A percentile compares a stretch with the other conserved stretches of the same genome.
Evolutionary conservation across 2,329 filamentous ascomycete species (phyloP).

Genomic region (Cadophora malorum): DNA sequence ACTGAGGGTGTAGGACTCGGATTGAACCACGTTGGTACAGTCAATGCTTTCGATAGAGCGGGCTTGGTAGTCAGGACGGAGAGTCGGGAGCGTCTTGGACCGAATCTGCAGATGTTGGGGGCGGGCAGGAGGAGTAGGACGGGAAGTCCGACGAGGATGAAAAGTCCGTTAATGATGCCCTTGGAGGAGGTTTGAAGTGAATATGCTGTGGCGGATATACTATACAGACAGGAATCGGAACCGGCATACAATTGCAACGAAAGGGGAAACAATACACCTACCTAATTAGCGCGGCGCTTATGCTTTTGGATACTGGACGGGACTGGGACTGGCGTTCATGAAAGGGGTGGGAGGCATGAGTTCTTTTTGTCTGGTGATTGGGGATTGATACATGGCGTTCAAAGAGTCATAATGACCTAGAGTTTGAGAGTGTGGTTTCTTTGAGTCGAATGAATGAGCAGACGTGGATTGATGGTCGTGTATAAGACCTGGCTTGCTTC

Average conservation of each 20-base stretch:
- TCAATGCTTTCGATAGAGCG: slow-evolving; percentile 63
- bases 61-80: slow-evolving; percentile 84
- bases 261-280: slow-evolving; percentile 18
- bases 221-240: background rate
- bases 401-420: background rate
- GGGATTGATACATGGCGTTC: background rate
- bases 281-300: slow-evolving; percentile 34
- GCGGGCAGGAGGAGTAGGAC: slow-evolving; percentile 57
- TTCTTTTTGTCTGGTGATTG: background rate
- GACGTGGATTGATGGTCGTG: background rate
- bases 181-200: slow-evolving; percentile 51
- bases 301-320: slow-evolving; percentile 24
- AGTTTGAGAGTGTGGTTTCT: background rate
- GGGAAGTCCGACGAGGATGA: slow-evolving; percentile 56
- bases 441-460: background rate
- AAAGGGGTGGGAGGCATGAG: background rate
- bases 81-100: slow-evolving; percentile 77
- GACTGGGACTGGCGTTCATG: slow-evolving; percentile 22
- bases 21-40: slow-evolving; percentile 32
- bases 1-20: slow-evolving; percentile 38
- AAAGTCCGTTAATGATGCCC: slow-evolving; percentile 62
- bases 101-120: slow-evolving; percentile 59
- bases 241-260: background rate
- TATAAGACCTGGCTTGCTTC: background rate
- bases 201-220: too few species aligned